Conservation (phyloP, 306 rosid genomes). For the Hylodesmum podocarpum region DNA sequence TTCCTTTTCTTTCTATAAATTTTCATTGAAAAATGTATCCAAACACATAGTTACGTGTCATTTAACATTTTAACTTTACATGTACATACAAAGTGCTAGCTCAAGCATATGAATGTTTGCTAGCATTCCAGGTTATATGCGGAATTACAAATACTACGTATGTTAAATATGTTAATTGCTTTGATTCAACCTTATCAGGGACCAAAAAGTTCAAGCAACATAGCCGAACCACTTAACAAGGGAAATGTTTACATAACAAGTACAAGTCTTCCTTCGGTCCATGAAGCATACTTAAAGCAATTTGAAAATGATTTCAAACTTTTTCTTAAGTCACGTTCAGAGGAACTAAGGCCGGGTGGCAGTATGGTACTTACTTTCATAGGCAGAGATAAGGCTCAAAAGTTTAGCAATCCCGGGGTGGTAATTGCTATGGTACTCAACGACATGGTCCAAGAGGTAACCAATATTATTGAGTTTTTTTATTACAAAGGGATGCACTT, state of each 20-base stretch:
- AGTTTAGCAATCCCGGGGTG: conserved; percentile 12
- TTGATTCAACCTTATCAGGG: conserved; percentile 15
- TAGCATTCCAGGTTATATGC: too few species aligned
- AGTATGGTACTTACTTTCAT: conserved; percentile 41
- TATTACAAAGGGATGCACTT: not conserved
- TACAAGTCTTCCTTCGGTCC: conserved; percentile 30
- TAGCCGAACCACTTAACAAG: conserved; percentile 13
- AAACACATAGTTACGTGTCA: too few species aligned
- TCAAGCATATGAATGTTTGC: too few species aligned
- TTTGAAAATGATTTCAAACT: conserved; percentile 43
- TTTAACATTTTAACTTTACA: too few species aligned
- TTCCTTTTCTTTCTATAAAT: too few species aligned
- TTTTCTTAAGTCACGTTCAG: conserved; percentile 40
- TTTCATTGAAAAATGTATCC: too few species aligned
- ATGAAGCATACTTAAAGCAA: conserved; percentile 28
- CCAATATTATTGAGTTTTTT: too few species aligned
- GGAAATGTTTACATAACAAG: conserved; percentile 20
- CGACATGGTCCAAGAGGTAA: conserved; percentile 53
- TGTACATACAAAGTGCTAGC: too few species aligned
- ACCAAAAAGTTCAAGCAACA: not conserved
- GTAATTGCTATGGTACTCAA: conserved; percentile 36
- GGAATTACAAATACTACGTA: too few species aligned
- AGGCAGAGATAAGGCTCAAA: conserved; percentile 17
- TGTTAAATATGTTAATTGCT: too few species aligned
- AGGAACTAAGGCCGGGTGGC: conserved; percentile 45